Evolutionary conservation across 495 filamentous ascomycete species (phyloP), one percentile per base, ranked within the genome.

Genomic region (Aspergillus saccharolyticus): DNA sequence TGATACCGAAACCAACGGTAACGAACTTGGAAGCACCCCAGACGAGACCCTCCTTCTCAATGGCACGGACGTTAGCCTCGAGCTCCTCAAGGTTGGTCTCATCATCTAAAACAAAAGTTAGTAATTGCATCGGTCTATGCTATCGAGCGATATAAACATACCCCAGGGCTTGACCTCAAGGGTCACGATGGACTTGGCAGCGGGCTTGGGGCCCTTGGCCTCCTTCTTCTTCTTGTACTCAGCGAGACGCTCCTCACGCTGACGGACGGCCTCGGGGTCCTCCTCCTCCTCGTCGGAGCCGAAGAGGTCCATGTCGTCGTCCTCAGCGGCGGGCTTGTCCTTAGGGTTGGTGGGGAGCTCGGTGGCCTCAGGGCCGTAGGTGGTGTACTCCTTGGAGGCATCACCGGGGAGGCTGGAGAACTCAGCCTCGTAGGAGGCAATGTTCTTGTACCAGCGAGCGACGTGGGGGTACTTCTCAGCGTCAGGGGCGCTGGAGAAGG

Each of bases 81-180:
- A 98, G 76, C 69, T 85, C 81, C 60, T 77, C 80, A 82, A 97
- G 88, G 72, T 94, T 79, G 66, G 92, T 97, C 84, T 96, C 92
- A 65, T 97, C 90, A 80, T 96, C 91, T 89, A 59, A 16, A 56
- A 44, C 9, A 30, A 9, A 9, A 7, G 59, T 80, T 66, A 78
- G 71, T 55, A 62, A 12, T 12, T 39, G 33, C 33, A n/a, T n/a
- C n/a, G 5, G 9, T 39, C 10, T 39, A 9, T 15, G 33, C 2
- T 2, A 10, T 15, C 2, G 33, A 6, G 6, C 4, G 33, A 15
- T 15, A 39, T 9, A 33, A 30, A 69, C 62, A 83, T 87, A 96
- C 95, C 94, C 94, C 94, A 98, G 58, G 94, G 95, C 84, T 98
- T 98, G 57, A 98, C 90, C 65, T 97, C 93, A 59, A 98, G 63